Evolutionary conservation across 352 stramenopile species (phyloP).

Genomic region (Phytophthora rubi): DNA sequence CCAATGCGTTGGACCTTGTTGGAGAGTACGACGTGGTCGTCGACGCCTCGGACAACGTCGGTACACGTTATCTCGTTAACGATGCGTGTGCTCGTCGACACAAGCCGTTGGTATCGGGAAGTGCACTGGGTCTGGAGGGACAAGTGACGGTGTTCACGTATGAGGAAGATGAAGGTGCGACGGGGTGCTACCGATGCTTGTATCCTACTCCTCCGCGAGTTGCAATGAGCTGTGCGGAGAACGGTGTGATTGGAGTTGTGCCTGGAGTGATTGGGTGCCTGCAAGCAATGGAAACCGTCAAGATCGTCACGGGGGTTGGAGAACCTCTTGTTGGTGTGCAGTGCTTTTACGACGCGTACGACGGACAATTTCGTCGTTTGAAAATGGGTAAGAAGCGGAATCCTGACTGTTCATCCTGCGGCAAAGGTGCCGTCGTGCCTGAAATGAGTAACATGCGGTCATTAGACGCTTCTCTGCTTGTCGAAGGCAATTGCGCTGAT

Average conservation of each 20-base stretch:
- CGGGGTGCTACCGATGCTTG: conserved; percentile 96
- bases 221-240: conserved; percentile 92
- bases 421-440: not conserved
- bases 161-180: conserved; percentile 34
- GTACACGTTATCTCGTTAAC: conserved; percentile 96
- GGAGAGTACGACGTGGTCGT: conserved; percentile 91
- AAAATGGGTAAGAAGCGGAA: conserved; percentile 57
- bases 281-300: conserved; percentile 94
- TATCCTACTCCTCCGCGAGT: conserved; percentile 90
- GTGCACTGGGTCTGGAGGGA: conserved; percentile 95
- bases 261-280: conserved; percentile 94
- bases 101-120: conserved; percentile 94
- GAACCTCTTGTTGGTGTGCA: conserved; percentile 64
- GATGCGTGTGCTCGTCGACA: conserved; percentile 89
- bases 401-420: conserved; percentile 49
- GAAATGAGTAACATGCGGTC: not conserved
- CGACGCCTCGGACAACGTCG: conserved; percentile 96
- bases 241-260: conserved; percentile 96
- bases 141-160: conserved; percentile 97
- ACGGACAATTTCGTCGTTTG: conserved; percentile 69
- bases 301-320: conserved; percentile 85
- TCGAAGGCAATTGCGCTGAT: conserved; percentile 24
- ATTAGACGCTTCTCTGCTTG: conserved; percentile 21
- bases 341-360: conserved; percentile 83
- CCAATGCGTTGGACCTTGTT: conserved; percentile 88